These are phyloP conservation scores for Penicillium crustosum DNA, from an alignment of 2,329 filamentous ascomycete genomes.

Conservation along the genomic window DNA sequence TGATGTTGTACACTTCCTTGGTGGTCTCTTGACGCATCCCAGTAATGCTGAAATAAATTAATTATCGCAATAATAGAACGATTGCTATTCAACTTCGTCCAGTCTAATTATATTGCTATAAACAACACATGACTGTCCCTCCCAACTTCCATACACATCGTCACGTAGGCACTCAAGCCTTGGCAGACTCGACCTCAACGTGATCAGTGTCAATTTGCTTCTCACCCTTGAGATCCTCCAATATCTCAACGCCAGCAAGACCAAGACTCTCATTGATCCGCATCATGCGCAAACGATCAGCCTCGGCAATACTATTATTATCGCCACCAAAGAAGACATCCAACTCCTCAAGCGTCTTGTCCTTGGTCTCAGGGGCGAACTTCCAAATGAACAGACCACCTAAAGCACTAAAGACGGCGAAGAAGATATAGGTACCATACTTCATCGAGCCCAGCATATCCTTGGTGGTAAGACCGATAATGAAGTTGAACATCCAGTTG, in stretches of 20 bases:
- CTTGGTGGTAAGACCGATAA: conserved; percentile 34
- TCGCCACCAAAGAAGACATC: conserved; percentile 52
- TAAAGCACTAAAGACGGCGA: conserved; percentile 41
- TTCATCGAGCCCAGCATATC: conserved; percentile 31
- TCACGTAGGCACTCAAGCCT: neutral
- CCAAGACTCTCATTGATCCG: conserved; percentile 71
- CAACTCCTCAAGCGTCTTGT: conserved; percentile 55
- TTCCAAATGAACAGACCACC: conserved; percentile 39
- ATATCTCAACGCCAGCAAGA: conserved; percentile 41
- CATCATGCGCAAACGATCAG: conserved; percentile 62
- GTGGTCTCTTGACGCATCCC: no score
- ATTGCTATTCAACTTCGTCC: neutral
- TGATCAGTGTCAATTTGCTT: conserved; percentile 17
- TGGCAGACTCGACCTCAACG: conserved; percentile 13
- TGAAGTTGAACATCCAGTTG: conserved; percentile 38
- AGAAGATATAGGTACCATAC: conserved; percentile 45
- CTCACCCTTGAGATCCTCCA: conserved; percentile 28
- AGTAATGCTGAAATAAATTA: neutral
- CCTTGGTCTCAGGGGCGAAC: conserved; percentile 52
- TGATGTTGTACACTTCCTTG: no score
- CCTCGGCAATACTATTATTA: conserved; percentile 34
- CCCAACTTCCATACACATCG: neutral
- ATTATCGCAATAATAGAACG: neutral
- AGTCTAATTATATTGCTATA: neutral
- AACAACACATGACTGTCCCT: neutral